A percentile compares a stretch with the other conserved stretches of the same genome.
Conservation (phyloP, 371 early-diverging fungal species). For the Circinella umbellata region DNA sequence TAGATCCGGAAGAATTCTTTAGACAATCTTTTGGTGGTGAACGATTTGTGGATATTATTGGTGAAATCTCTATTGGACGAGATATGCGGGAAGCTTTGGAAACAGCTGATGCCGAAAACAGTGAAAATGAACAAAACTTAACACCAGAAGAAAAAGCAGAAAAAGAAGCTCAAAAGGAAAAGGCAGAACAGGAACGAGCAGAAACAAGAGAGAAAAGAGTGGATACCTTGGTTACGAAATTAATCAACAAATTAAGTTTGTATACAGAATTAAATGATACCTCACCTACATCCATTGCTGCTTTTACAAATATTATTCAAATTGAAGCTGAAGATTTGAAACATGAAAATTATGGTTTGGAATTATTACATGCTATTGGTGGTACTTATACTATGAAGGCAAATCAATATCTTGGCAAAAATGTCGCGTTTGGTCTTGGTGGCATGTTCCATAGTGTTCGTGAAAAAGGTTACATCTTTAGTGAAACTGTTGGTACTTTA, state of each 20-base stretch:
- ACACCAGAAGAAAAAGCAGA: slow-evolving; percentile 67
- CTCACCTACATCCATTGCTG: slow-evolving; percentile 46
- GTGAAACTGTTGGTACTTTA: slow-evolving; percentile 88
- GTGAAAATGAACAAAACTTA: slow-evolving; percentile 43
- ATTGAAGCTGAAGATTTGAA: slow-evolving; percentile 89
- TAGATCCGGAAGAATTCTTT: slow-evolving; percentile 94
- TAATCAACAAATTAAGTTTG: slow-evolving; percentile 75
- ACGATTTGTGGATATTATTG: slow-evolving; percentile 92
- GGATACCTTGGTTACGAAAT: slow-evolving; percentile 67
- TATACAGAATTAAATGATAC: slow-evolving; percentile 74
- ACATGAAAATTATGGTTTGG: slow-evolving; percentile 88
- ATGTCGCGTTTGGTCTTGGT: slow-evolving; percentile 75
- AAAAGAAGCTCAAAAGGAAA: slow-evolving; percentile 51
- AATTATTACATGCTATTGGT: slow-evolving; percentile 92
- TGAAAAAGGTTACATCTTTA: slow-evolving; percentile 86
- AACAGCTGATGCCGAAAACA: slow-evolving; percentile 49
- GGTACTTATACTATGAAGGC: slow-evolving; percentile 88
- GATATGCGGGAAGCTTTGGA: slow-evolving; percentile 86
- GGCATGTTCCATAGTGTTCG: slow-evolving; percentile 67
- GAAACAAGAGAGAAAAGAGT: slow-evolving; percentile 76
- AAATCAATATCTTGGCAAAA: slow-evolving; percentile 76
- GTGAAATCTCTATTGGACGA: slow-evolving; percentile 93
- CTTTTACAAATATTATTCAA: slow-evolving; percentile 71
- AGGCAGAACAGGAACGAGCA: slow-evolving; percentile 42
- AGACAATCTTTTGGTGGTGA: slow-evolving; percentile 95